Conservation (phyloP, 179 eudicot genomes). For the Spergularia azorica region DNA sequence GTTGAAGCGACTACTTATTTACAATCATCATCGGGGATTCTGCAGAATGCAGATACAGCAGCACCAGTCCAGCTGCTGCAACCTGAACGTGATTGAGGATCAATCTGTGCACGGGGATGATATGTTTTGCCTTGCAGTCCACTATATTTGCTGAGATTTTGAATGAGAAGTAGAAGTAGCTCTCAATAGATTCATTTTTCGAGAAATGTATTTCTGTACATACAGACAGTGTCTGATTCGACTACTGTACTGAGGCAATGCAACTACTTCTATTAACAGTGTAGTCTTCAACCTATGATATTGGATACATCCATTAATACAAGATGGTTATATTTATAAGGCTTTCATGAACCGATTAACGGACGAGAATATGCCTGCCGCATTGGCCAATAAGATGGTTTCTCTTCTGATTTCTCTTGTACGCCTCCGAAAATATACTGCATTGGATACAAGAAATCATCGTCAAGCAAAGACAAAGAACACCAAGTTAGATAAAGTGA, state of each 20-base stretch:
- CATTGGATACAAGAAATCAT: constrained; percentile 18
- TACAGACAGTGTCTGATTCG: background rate
- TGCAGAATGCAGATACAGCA: too few species aligned
- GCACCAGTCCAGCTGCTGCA: too few species aligned
- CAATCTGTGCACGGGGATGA: constrained; percentile 1
- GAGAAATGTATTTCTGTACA: background rate
- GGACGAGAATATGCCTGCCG: constrained; percentile 81
- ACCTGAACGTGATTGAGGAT: too few species aligned
- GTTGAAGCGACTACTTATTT: constrained; percentile 6
- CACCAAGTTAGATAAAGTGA: background rate
- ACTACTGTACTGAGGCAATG: constrained; percentile 14
- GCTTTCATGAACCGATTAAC: constrained; percentile 80
- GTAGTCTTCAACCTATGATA: constrained; percentile 3
- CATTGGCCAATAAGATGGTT: constrained; percentile 71
- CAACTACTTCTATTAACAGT: constrained; percentile 1
- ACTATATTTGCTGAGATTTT: background rate
- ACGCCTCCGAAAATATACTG: constrained; percentile 77
- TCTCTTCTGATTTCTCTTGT: constrained; percentile 60
- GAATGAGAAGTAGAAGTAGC: background rate
- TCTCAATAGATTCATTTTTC: background rate
- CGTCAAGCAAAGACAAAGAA: background rate
- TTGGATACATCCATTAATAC: background rate
- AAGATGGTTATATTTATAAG: constrained; percentile 53
- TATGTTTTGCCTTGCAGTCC: background rate
- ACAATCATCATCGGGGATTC: background rate